Base-by-base conservation (phyloP, 2,329 filamentous ascomycete genomes). In the Aaosphaeria arxii region DNA sequence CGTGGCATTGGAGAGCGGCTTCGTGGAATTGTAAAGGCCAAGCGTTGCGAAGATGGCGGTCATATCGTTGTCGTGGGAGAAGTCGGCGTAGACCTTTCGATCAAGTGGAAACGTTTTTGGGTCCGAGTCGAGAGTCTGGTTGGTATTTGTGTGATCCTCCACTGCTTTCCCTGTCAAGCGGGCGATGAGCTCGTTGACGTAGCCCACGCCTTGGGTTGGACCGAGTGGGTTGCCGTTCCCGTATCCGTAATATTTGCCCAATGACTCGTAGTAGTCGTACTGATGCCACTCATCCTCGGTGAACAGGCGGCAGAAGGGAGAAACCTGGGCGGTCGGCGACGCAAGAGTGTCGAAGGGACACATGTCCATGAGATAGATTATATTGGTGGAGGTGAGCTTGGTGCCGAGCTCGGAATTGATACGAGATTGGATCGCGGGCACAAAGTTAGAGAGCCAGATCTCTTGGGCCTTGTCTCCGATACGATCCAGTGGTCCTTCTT, bases 61-160 rank as follows among this genome's bases (percentile, higher is more conserved):
- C 84, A 96, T 90, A 63, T 87, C 85, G 67, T 95, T 96, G 71
- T 96, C 91, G 70, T 96, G 91, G 53, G 85, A 89, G 64, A 96
- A 96, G 70, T 96, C 91, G 0, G 89, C 91, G 62, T 95, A 96
- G 1, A 96, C 72, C 7, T 72, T 73, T 30, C 69, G 67, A 28
- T 71, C 77, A 0, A 95, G 73, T 0, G 91, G 91, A 61, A 96
- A 96, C 0, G 88, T 91, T 5, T 70, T 64, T 1, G 79, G 72
- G 49, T 83, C 76, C 5, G 73, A 73, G 65, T 95, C 88, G 0
- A 96, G 78, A 0, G 91, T 95, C 33, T 73, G 75, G 69, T 96
- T 96, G 5, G 86, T 89, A 46, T 77, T 84, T 0, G 90, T 95
- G 49, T 81, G 71, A 65, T 95, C 90, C 0, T 77, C 58, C 1